These are phyloP conservation scores for Fraxinus dipetala DNA, from an alignment of 305 asterid genomes.

Conservation along the genomic window DNA sequence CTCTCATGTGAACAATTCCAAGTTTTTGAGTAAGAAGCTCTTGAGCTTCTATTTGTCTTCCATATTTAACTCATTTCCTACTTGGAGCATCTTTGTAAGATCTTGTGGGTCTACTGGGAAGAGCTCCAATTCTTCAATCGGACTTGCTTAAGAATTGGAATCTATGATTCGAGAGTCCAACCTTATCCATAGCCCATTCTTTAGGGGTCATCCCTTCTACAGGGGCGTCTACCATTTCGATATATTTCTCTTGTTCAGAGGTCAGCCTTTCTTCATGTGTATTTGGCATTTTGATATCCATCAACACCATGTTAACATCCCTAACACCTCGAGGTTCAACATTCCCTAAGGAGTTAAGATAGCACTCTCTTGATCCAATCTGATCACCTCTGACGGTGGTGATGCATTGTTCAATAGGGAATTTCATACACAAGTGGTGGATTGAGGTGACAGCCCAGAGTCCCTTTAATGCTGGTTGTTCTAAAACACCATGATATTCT, in stretches of 20 bases:
- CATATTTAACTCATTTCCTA: neutral
- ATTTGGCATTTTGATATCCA: neutral
- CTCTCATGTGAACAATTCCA: neutral
- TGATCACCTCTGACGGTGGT: neutral
- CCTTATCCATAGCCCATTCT: neutral
- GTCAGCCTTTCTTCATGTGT: neutral
- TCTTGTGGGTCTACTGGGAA: neutral
- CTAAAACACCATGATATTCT: neutral
- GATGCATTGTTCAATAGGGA: neutral
- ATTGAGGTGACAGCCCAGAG: neutral
- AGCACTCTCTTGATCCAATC: neutral
- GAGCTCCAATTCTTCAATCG: neutral
- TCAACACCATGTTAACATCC: neutral
- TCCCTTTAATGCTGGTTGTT: neutral
- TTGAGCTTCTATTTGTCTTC: neutral
- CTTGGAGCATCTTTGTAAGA: neutral
- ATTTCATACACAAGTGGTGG: neutral
- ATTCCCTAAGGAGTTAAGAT: neutral
- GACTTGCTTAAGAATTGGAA: neutral
- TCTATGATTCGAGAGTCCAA: neutral
- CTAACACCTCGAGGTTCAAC: neutral
- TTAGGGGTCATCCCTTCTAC: neutral
- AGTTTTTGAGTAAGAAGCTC: neutral
- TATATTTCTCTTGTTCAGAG: neutral
- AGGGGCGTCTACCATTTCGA: neutral